These are phyloP conservation scores for Auxenochlorella protothecoides DNA, from an alignment of 139 green algal species.

Conservation along the genomic window DNA sequence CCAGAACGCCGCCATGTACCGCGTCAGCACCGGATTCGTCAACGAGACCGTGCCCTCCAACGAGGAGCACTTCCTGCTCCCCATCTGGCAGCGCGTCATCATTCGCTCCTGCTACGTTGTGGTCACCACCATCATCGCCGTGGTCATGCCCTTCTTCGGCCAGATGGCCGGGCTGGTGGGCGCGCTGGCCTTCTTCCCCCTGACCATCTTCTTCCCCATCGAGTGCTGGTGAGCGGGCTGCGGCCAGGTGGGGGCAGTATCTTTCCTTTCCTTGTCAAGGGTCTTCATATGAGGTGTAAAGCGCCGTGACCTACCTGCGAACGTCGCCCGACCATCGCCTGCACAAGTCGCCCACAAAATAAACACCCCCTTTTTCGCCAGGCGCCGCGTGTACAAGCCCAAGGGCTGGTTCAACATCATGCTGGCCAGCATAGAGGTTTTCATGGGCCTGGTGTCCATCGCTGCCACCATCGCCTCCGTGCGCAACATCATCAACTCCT, in stretches of 20 bases:
- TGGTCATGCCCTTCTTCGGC: constrained; percentile 8
- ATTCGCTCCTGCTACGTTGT: constrained; percentile 10
- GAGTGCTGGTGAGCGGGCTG: not conserved
- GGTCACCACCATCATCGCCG: constrained; percentile 2
- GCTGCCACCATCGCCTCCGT: constrained; percentile 1
- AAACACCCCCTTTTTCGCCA: too few relatives aligned
- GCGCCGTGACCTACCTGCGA: too few relatives aligned
- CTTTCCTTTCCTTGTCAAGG: too few relatives aligned
- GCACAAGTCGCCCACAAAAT: too few relatives aligned
- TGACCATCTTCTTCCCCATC: constrained; percentile 22
- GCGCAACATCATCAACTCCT: constrained; percentile 2
- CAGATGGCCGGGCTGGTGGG: constrained; percentile 10
- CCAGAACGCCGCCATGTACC: constrained; percentile 2
- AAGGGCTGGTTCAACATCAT: not conserved
- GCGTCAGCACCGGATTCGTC: constrained; percentile 8
- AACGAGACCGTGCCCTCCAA: constrained; percentile 9
- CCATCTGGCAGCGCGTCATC: constrained; percentile 12
- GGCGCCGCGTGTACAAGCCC: not conserved
- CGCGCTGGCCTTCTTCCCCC: constrained; percentile 23
- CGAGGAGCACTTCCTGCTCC: constrained; percentile 3
- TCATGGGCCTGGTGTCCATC: not conserved
- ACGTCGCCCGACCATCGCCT: too few relatives aligned
- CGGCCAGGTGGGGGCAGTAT: too few relatives aligned
- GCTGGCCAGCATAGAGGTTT: not conserved
- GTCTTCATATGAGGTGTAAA: too few relatives aligned